A percentile compares a stretch with the other conserved stretches of the same genome.
phyloP scores from a whole-genome alignment of 2,329 filamentous ascomycete genomes.

The Beauveria pseudobassiana region DNA sequence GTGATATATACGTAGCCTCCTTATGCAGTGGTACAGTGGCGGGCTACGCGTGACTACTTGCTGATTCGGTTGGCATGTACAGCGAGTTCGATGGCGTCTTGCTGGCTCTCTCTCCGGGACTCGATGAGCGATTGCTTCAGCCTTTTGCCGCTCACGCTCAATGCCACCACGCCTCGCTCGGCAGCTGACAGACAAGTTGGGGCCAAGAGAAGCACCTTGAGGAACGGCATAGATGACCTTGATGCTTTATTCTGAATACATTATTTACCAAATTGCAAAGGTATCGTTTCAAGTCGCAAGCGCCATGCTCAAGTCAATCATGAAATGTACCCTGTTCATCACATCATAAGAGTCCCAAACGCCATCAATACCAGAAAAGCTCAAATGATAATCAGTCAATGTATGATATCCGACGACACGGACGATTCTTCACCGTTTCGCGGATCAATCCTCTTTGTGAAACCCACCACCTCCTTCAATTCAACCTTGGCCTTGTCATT shows the following conservation, averaged over 20 bases:
- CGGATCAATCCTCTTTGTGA: slow-evolving; percentile 12
- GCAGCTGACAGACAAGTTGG: no score
- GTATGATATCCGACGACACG: not conserved
- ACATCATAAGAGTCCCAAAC: not conserved
- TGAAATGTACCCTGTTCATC: not conserved
- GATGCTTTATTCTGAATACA: not conserved
- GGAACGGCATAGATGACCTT: no score
- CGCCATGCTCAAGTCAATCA: slow-evolving; percentile 1
- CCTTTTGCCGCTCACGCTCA: no score
- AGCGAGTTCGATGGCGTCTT: no score
- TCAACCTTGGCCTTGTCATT: slow-evolving; percentile 33
- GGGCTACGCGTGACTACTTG: no score
- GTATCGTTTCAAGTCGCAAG: slow-evolving; percentile 1
- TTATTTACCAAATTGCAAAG: not conserved
- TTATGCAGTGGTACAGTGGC: no score
- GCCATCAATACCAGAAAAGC: not conserved
- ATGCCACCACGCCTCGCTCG: no score
- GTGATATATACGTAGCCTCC: no score
- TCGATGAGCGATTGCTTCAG: no score
- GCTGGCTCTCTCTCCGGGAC: no score
- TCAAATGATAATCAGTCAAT: not conserved
- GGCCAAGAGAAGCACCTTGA: no score
- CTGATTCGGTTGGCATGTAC: no score
- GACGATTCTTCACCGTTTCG: slow-evolving; percentile 4
- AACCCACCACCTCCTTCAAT: slow-evolving; percentile 29